Percentiles rank a stretch among this genome's conserved stretches.
Conservation (phyloP, 2,329 filamentous ascomycete species). For the Acephala macrosclerotiorum region DNA sequence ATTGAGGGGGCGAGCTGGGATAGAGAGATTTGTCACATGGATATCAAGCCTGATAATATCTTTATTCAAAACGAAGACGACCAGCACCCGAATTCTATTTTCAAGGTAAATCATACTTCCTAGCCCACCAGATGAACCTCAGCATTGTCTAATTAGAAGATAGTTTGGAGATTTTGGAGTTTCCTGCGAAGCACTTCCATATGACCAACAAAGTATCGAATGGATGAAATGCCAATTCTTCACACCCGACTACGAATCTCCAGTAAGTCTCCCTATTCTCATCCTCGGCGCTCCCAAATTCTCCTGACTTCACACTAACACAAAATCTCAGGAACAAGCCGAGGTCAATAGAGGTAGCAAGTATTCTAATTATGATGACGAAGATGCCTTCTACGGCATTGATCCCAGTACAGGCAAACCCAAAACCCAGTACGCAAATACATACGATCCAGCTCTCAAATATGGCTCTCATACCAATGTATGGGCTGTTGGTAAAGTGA, state of each 20-base stretch:
- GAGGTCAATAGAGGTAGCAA: not conserved
- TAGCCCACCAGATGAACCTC: too few relatives aligned
- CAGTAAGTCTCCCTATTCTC: not conserved
- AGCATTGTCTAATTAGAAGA: not conserved
- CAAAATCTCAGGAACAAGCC: not conserved
- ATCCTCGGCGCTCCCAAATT: not conserved
- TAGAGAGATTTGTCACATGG: too few relatives aligned
- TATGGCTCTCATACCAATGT: not conserved
- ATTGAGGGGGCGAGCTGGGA: too few relatives aligned
- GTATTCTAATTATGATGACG: too few relatives aligned
- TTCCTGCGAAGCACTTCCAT: not conserved
- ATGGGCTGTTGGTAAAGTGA: not conserved
- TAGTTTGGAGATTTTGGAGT: slow-evolving; percentile 3
- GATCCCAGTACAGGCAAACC: too few relatives aligned
- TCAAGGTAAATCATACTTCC: too few relatives aligned
- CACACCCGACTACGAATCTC: not conserved
- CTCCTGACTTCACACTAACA: not conserved
- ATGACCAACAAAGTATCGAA: not conserved
- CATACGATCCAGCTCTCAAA: not conserved
- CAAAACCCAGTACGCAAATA: too few relatives aligned
- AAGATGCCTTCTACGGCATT: too few relatives aligned
- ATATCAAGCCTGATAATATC: too few relatives aligned
- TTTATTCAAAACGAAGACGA: too few relatives aligned
- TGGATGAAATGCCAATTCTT: not conserved
- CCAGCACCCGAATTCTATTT: too few relatives aligned